Percentiles rank a stretch among this genome's conserved stretches.
Conservation (phyloP, 805 yeast species). For the Scheffersomyces stipitis region DNA sequence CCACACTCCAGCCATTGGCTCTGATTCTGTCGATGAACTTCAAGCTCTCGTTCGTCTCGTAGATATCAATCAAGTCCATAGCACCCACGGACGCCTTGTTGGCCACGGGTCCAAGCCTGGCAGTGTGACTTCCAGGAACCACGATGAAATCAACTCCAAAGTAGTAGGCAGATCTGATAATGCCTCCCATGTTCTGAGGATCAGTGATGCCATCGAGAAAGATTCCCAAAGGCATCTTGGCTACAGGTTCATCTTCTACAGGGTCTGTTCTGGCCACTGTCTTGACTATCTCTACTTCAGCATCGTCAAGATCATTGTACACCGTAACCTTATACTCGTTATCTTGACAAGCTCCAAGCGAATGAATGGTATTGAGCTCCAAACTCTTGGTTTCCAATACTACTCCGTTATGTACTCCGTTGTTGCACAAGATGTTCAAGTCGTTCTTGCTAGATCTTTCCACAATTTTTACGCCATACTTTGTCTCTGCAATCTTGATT, state of each 20-base stretch:
- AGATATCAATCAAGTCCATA: conserved; percentile 67
- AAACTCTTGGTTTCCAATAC: conserved; percentile 68
- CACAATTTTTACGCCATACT: conserved; percentile 38
- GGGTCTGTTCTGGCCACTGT: conserved; percentile 22
- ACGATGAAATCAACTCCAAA: conserved; percentile 81
- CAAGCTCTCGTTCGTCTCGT: conserved; percentile 56
- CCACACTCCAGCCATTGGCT: conserved; percentile 66
- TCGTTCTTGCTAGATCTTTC: conserved; percentile 46
- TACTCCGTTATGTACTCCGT: conserved; percentile 79
- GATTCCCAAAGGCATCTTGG: conserved; percentile 60
- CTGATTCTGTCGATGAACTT: conserved; percentile 57
- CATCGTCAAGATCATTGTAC: conserved; percentile 17
- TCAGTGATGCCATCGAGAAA: conserved; percentile 80
- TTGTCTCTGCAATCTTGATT: conserved; percentile 42
- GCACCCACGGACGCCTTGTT: conserved; percentile 86
- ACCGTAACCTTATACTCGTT: conserved; percentile 16
- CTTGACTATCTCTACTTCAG: conserved; percentile 7
- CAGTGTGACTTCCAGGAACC: conserved; percentile 66
- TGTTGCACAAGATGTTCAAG: conserved; percentile 57
- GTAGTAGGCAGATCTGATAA: conserved; percentile 74
- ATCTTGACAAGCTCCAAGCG: conserved; percentile 20
- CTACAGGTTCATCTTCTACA: conserved; percentile 14
- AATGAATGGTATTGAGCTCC: conserved; percentile 25
- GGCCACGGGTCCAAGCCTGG: conserved; percentile 74
- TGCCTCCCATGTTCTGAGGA: conserved; percentile 86